Conservation (phyloP, 192 early-diverging fungal species). For the Jimgerdemannia flammicorona region DNA sequence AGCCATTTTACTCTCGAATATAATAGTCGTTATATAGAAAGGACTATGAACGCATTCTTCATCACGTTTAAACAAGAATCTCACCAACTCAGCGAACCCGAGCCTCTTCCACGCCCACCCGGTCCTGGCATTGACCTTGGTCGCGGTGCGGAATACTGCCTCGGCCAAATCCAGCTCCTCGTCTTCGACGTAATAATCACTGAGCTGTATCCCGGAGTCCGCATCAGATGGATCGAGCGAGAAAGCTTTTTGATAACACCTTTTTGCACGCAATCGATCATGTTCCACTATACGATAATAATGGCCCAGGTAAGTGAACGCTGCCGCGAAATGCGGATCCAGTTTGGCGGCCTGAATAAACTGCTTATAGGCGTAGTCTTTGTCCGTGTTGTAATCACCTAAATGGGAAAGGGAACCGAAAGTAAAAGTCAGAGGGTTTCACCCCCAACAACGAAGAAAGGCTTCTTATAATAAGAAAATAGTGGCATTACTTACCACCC, state of each 20-base stretch:
- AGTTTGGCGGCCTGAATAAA: slow-evolving; percentile 72
- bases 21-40: too few relatives aligned
- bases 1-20: neutral
- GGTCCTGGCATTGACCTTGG: slow-evolving; percentile 36
- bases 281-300: slow-evolving; percentile 70
- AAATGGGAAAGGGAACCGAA: neutral
- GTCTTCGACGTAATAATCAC: slow-evolving; percentile 54
- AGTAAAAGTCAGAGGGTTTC: neutral
- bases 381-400: slow-evolving; percentile 53
- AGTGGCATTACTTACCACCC: slow-evolving; percentile 44
- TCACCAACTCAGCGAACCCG: slow-evolving; percentile 67
- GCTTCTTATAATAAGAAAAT: neutral
- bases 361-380: slow-evolving; percentile 57
- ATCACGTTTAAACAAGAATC: neutral
- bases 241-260: slow-evolving; percentile 83
- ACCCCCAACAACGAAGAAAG: neutral
- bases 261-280: slow-evolving; percentile 65
- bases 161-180: slow-evolving; percentile 43
- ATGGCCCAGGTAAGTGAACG: slow-evolving; percentile 79
- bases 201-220: slow-evolving; percentile 62
- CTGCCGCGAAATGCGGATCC: slow-evolving; percentile 53
- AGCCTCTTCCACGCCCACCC: slow-evolving; percentile 80
- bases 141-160: slow-evolving; percentile 39
- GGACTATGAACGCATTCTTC: too few relatives aligned
- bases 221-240: slow-evolving; percentile 61